These are phyloP conservation scores for Penicillium glabrum DNA, from an alignment of 2,329 filamentous ascomycete species.

Conservation along the genomic window DNA sequence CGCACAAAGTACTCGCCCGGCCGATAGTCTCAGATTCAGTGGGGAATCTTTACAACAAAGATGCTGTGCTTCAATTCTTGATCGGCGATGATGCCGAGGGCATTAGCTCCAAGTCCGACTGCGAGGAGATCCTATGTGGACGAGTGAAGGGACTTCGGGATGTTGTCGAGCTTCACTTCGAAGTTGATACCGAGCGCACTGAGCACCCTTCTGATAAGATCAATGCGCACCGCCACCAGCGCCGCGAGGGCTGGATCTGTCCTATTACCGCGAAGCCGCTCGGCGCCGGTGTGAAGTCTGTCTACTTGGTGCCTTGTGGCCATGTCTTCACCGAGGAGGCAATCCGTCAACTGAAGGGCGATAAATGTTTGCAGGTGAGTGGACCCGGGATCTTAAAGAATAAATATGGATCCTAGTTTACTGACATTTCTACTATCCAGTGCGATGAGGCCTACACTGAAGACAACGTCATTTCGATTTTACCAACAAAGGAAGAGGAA, in stretches of 20 bases:
- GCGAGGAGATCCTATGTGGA: conserved; percentile 60
- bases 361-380: conserved; percentile 58
- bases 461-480: conserved; percentile 78
- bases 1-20: conserved; percentile 68
- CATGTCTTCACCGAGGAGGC: conserved; percentile 90
- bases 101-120: conserved; percentile 56
- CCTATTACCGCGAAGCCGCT: conserved; percentile 85
- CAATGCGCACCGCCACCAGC: conserved; percentile 32
- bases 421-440: conserved; percentile 36
- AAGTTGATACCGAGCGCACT: conserved; percentile 47
- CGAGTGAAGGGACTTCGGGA: conserved; percentile 79
- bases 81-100: conserved; percentile 57
- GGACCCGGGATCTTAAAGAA: neutral
- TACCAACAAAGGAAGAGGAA: conserved; percentile 71
- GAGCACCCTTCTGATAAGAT: conserved; percentile 42
- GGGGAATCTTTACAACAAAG: conserved; percentile 92
- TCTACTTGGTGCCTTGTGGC: conserved; percentile 91
- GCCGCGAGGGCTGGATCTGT: conserved; percentile 69
- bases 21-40: conserved; percentile 81
- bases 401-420: neutral
- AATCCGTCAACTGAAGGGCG: conserved; percentile 73
- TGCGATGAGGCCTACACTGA: conserved; percentile 73
- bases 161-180: conserved; percentile 81
- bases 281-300: conserved; percentile 73
- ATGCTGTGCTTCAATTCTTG: conserved; percentile 73